phyloP scores from a whole-genome alignment of 352 stramenopile species.

The Blastocystis sp. region DNA sequence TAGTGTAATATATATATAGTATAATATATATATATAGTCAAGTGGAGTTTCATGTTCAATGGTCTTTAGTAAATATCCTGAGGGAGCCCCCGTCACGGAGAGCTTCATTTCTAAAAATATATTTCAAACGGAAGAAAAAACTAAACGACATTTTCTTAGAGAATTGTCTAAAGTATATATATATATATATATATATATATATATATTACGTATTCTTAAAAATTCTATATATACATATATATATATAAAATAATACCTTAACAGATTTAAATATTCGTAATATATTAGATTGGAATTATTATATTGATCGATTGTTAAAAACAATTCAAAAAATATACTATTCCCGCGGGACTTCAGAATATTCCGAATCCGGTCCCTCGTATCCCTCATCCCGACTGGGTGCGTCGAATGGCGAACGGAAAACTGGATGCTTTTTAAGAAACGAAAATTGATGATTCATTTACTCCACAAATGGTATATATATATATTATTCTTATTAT shows the following conservation, averaged over 20 bases:
- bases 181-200: no score
- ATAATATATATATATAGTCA: conserved; percentile 33
- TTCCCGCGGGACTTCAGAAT: conserved; percentile 80
- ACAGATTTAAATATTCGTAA: conserved; percentile 68
- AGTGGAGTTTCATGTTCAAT: conserved; percentile 91
- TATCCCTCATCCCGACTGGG: conserved; percentile 82
- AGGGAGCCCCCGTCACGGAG: conserved; percentile 82
- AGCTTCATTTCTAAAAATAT: conserved; percentile 88
- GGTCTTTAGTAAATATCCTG: conserved; percentile 72
- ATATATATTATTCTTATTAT: no score
- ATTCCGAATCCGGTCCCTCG: conserved; percentile 75
- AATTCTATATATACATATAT: no score
- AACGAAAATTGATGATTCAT: no score
- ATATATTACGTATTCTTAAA: no score
- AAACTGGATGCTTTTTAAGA: no score
- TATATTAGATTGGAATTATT: conserved; percentile 96
- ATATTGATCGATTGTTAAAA: conserved; percentile 62
- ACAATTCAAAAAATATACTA: conserved; percentile 94
- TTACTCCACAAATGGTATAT: no score
- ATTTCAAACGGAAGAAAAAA: conserved; percentile 74
- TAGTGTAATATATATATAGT: background rate
- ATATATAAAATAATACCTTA: conserved; percentile 53
- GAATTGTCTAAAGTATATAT: conserved; percentile 78
- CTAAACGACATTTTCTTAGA: conserved; percentile 82
- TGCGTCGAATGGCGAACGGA: conserved; percentile 69